Base-by-base conservation (phyloP, 2,329 filamentous ascomycete genomes). In the Drechslerella stenobrocha region DNA sequence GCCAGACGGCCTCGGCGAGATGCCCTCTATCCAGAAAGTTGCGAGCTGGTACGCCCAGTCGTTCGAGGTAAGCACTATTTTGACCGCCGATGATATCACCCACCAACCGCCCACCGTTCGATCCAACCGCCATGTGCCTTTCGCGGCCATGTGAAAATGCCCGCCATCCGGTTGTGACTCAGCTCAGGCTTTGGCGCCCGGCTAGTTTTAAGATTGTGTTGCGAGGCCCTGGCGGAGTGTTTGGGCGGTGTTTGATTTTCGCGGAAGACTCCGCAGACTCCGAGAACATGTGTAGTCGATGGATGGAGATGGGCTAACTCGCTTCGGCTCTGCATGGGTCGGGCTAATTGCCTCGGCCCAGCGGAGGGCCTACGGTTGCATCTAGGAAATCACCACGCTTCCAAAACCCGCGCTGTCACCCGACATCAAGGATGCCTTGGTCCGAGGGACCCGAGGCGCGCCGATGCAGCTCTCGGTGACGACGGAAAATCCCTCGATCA, bases 41-140 rank as follows among this genome's bases (percentile, higher is more conserved):
- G 88, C 91, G 76, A 91, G 97, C 75, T 98, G 93, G 93, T 98
- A 98, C 77, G 93, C 92, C 71, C 93, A 98, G 80, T 98, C 93
- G 52, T 98, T 98, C 75, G 93, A 98, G 85, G 91, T 96, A 83
- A 73, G 83, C 26, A 15, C 3, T n/a, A n/a, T n/a, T n/a, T n/a
- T n/a, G n/a, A n/a, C 11, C 3, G 11, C 34, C 3, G 13, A 37
- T 37, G 34, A 37, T 37, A 37, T 37, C 34, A 37, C 34, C 34
- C 30, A 6, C 13, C 13, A 13, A 23, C 40, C 30, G 23, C 15
- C 57, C 70, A 52, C 51, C 26, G 8, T 55, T 40, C 35, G 22
- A 18, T n/a, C 26, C 42, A 18, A 18, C 32, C 26, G 20, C 34
- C 30, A 37, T 61, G 34, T 18, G 6, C 20, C 6, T 18, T 42